A percentile compares a stretch with the other conserved stretches of the same genome.
These are phyloP conservation scores for Lojkania enalia DNA, from an alignment of 2,329 filamentous ascomycete genomes.

Conservation along the genomic window DNA sequence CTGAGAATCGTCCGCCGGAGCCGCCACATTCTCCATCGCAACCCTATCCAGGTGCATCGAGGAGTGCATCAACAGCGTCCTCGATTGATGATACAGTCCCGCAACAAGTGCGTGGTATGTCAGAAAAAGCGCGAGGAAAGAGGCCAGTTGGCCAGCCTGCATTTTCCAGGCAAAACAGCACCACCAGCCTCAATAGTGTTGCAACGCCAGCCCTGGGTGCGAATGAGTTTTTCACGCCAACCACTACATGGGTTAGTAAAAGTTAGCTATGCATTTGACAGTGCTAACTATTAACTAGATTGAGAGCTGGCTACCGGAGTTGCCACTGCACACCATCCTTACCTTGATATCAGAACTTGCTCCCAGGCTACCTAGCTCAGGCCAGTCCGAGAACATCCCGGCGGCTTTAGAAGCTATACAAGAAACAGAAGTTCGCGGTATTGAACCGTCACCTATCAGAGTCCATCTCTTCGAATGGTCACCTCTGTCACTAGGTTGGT, in stretches of 20 bases:
- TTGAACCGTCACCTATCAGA: slow-evolving; percentile 74
- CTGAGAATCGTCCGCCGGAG: slow-evolving; percentile 53
- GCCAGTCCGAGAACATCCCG: slow-evolving; percentile 42
- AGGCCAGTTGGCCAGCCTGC: slow-evolving; percentile 81
- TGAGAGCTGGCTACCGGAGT: slow-evolving; percentile 88
- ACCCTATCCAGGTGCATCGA: slow-evolving; percentile 48
- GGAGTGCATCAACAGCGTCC: slow-evolving; percentile 69
- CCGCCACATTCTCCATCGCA: slow-evolving; percentile 34
- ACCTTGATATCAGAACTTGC: slow-evolving; percentile 68
- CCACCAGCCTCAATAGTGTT: slow-evolving; percentile 73
- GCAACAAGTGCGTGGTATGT: slow-evolving; percentile 85
- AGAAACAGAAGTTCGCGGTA: slow-evolving; percentile 65
- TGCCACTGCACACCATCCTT: slow-evolving; percentile 85
- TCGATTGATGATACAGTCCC: slow-evolving; percentile 78
- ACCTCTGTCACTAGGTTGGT: slow-evolving; percentile 87
- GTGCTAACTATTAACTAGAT: slow-evolving; percentile 59
- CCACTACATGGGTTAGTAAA: slow-evolving; percentile 67
- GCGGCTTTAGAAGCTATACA: slow-evolving; percentile 56
- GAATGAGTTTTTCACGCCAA: slow-evolving; percentile 72
- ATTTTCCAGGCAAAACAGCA: slow-evolving; percentile 90
- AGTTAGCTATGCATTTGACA: neutral
- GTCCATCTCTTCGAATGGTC: slow-evolving; percentile 96
- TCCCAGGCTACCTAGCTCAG: slow-evolving; percentile 57
- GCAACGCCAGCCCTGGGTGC: slow-evolving; percentile 61
- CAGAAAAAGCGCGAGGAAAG: slow-evolving; percentile 94